phyloP scores from a whole-genome alignment of 768 basidiomycete species.

The Tubosaeta brunneosetosa region DNA sequence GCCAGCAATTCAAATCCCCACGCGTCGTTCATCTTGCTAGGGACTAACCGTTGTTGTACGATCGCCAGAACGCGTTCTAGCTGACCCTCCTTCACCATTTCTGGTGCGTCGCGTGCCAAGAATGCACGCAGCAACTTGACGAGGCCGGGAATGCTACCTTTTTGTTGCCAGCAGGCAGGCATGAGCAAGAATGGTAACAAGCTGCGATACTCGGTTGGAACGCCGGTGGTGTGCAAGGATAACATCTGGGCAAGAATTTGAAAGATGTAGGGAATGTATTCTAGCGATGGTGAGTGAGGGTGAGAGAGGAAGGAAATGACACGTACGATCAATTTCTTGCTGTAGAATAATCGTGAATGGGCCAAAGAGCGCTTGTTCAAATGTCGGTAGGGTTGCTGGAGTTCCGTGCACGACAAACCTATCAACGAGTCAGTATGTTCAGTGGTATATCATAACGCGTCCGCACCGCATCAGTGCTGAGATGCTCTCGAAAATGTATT shows the following conservation, averaged over 20 bases:
- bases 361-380: slow-evolving; percentile 79
- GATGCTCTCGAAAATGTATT: slow-evolving; percentile 95
- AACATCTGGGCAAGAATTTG: slow-evolving; percentile 96
- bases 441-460: neutral
- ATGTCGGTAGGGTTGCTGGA: slow-evolving; percentile 60
- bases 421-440: neutral
- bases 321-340: slow-evolving; percentile 84
- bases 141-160: slow-evolving; percentile 91
- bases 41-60: slow-evolving; percentile 84
- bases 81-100: slow-evolving; percentile 69
- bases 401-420: slow-evolving; percentile 80
- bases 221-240: slow-evolving; percentile 59
- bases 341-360: slow-evolving; percentile 86
- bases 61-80: slow-evolving; percentile 79
- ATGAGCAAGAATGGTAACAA: slow-evolving; percentile 81
- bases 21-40: slow-evolving; percentile 79
- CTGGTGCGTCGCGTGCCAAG: slow-evolving; percentile 60
- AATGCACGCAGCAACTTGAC: slow-evolving; percentile 85
- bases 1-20: slow-evolving; percentile 92
- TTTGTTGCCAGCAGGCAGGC: slow-evolving; percentile 85
- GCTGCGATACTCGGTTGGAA: slow-evolving; percentile 74
- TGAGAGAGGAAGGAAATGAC: slow-evolving; percentile 15
- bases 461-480: slow-evolving; percentile 84
- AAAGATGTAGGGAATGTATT: slow-evolving; percentile 97
- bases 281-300: slow-evolving; percentile 35